Evolutionary conservation across 2,329 filamentous ascomycete genomes (phyloP).

Genomic region (Aspergillus awamori): DNA sequence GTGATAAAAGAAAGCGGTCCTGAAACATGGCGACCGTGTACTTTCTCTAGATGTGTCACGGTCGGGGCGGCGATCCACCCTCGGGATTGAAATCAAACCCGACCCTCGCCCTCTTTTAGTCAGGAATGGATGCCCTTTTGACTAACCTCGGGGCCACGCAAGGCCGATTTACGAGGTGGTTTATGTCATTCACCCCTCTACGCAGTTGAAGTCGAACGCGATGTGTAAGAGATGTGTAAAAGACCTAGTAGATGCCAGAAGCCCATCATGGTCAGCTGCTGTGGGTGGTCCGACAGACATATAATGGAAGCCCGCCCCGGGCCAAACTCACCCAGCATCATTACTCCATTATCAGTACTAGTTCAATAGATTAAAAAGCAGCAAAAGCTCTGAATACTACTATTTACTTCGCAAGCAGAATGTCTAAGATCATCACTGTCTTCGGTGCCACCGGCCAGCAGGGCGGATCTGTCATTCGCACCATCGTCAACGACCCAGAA

Average conservation of each 20-base stretch:
- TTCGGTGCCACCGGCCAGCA: slow-evolving; percentile 9
- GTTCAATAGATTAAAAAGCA: not conserved
- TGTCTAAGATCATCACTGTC: slow-evolving; percentile 10
- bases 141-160: not conserved
- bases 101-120: not conserved
- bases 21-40: not conserved
- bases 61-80: not conserved
- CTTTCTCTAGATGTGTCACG: not conserved
- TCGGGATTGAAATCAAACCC: not conserved
- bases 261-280: too few relatives aligned
- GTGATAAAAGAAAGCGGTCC: not conserved
- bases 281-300: too few relatives aligned
- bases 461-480: slow-evolving; percentile 3
- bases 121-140: not conserved
- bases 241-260: too few relatives aligned
- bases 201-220: too few relatives aligned
- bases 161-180: not conserved
- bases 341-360: too few relatives aligned
- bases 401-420: not conserved
- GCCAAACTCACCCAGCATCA: too few relatives aligned
- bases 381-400: not conserved
- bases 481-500: slow-evolving; percentile 3
- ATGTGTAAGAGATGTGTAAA: too few relatives aligned
- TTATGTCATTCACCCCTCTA: not conserved
- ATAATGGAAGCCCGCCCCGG: too few relatives aligned